Base-by-base conservation (phyloP, 2,329 filamentous ascomycete genomes). In the Chlorencoelia australis region DNA sequence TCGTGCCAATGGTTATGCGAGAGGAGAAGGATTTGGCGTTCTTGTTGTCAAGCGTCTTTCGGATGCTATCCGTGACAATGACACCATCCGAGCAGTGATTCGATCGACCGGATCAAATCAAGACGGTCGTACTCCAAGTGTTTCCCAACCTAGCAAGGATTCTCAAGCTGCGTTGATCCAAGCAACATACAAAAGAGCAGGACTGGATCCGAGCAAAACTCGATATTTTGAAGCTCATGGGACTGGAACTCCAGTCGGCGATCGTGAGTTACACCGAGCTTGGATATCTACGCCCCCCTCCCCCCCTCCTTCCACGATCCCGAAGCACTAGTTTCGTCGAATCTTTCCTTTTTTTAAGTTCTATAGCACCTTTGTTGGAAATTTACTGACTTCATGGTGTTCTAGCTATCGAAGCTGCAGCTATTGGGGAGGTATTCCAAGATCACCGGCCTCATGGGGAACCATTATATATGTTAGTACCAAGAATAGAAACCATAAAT, bases 1-100 rank as follows among this genome's bases (percentile, higher is more conserved):
- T 14, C 60, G 65, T 2, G 77, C 73, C 16, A 69, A 75, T 41
- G 77, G 77, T 1, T 82, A 81, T 46, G 73, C 67, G 0, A 63
- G 74, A 25, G 76, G 73, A 1, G 77, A 82, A 46, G 77, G 74
- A 1, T 60, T 71, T 18, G 71, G 65, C 0, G 63, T 71, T 11
- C 53, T 81, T 2, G 47, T 79, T 3, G 49, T 82, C 29, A 80
- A 80, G 54, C 64, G 64, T 2, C 55, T 79, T 0, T 58, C 62
- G 6, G 68, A 75, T 49, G 77, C 76, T 1, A 44, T 80, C 4
- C 57, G 59, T 11, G 68, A 74, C 45, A 69, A 71, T 15, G 73
- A 81, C 49, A 67, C 67, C 0, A 71, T 75, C 37, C 63, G 69
- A 8, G 68, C 65, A 6, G 61, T 76, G 14, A 69, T 77, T 38